Percentiles rank a stretch among this genome's conserved stretches.
phyloP scores from a whole-genome alignment of 2,329 filamentous ascomycete genomes.

The Blastomyces gilchristii region DNA sequence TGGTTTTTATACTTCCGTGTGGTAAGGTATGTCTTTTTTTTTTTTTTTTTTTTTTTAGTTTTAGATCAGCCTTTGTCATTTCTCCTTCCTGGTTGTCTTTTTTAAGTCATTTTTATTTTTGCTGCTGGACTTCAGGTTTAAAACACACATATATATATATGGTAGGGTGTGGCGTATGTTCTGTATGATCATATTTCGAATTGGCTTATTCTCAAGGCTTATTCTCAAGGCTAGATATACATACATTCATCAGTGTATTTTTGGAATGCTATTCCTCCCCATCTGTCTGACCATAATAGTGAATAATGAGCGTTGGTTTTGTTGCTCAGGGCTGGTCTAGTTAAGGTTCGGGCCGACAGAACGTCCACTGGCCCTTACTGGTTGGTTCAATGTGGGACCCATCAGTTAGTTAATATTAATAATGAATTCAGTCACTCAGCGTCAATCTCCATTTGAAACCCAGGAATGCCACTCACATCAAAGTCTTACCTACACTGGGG shows the following conservation, averaged over 20 bases:
- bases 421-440: no score
- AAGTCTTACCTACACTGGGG: neutral
- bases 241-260: neutral
- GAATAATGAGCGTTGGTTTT: conserved; percentile 10
- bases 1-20: conserved; percentile 4
- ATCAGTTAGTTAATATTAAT: no score
- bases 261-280: neutral
- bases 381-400: no score
- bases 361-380: neutral
- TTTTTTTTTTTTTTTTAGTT: neutral
- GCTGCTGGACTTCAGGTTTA: neutral
- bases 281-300: neutral
- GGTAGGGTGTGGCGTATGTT: neutral
- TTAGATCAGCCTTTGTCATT: neutral
- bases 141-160: neutral
- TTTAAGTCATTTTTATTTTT: neutral
- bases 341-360: neutral
- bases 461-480: neutral
- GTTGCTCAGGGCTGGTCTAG: conserved; percentile 9
- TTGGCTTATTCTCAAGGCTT: neutral
- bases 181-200: neutral
- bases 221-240: neutral
- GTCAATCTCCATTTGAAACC: neutral
- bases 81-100: neutral
- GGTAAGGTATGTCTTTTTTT: neutral